A percentile compares a stretch with the other conserved stretches of the same genome.
phyloP scores from a whole-genome alignment of 2,329 filamentous ascomycete genomes.

The Colletotrichum orbiculare region DNA sequence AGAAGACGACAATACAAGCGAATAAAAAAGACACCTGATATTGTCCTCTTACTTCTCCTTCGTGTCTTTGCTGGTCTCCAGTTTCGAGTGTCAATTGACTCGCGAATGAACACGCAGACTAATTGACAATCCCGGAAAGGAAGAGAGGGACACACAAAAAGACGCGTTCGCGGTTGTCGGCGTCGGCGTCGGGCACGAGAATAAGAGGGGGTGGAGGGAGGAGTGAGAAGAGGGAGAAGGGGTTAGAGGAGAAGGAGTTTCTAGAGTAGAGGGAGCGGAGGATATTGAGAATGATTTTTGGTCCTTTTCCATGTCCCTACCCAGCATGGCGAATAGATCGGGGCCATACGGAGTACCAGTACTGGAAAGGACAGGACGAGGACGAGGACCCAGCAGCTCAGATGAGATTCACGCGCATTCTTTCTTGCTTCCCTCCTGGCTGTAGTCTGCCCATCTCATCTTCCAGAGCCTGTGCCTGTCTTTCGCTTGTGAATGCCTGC shows the following conservation, averaged over 20 bases:
- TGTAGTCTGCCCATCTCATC: background rate
- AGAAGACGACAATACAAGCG: background rate
- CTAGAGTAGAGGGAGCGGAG: constrained; percentile 13
- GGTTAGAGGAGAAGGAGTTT: constrained; percentile 20
- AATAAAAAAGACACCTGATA: constrained; percentile 1
- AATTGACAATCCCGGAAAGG: constrained; percentile 16
- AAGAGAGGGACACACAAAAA: constrained; percentile 17
- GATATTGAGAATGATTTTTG: constrained; percentile 16
- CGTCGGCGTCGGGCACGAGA: constrained; percentile 31
- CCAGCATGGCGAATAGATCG: too few species aligned
- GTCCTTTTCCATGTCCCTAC: constrained; percentile 10
- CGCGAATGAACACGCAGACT: constrained; percentile 19
- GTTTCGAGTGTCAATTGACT: constrained; percentile 18
- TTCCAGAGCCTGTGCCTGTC: constrained; percentile 24
- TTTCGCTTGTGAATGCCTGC: constrained; percentile 22
- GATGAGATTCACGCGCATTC: constrained; percentile 5
- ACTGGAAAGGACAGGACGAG: constrained; percentile 13
- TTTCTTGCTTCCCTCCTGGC: background rate
- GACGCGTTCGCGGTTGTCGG: constrained; percentile 31
- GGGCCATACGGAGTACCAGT: constrained; percentile 6
- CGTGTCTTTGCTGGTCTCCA: constrained; percentile 14
- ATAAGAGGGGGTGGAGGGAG: constrained; percentile 25
- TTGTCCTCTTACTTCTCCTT: constrained; percentile 11
- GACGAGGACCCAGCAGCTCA: constrained; percentile 1
- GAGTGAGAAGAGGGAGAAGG: constrained; percentile 12